Base-by-base conservation (phyloP, 805 yeast species). In the Spathaspora passalidarum region DNA sequence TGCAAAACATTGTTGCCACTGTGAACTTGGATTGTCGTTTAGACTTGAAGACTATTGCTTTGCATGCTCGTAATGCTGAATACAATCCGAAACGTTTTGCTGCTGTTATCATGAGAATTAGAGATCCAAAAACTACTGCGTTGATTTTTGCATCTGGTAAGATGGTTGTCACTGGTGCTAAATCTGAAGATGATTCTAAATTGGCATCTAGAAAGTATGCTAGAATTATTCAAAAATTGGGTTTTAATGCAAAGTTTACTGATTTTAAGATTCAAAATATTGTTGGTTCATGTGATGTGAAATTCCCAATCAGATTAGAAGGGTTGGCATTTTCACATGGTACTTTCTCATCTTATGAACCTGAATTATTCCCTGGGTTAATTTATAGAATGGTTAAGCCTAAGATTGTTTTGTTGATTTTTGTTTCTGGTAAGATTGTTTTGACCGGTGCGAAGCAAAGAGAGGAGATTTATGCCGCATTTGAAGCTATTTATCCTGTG, bases 311-410 rank as follows among this genome's bases (percentile, higher is more conserved):
- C 54, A 82, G 99, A 65, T 75, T 94, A 54, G 99, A 94, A 73
- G 99, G 99, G 49, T 79, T 94, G 59, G 99, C 99, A 3, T 94
- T 91, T 65, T 84, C 95, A 56, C 99, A 94, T 78, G 99, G 99
- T 49, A 89, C 96, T 73, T 94, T 94, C 92, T 86, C 96, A 53
- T 88, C 97, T 14, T 94, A 94, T 63, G 99, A 94, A 69, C 99
- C 99, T 3, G 99, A 94, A 68, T 75, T 94, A 63, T 94, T 94
- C 69, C 99, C 99, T 2, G 99, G 99, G 61, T 79, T 94, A 57
- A 94, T 94, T 71, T 94, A 94, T 76, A 89, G 99, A 79, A 94
- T 94, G 99, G 99, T 94, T 57, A 92, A 92, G 66, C 99, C 99
- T 14, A 94, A 94, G 68, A 94, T 94, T 70, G 99, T 94, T 44